Evolutionary conservation across 345 rosid species (phyloP).

Genomic region (Corymbia maculata): DNA sequence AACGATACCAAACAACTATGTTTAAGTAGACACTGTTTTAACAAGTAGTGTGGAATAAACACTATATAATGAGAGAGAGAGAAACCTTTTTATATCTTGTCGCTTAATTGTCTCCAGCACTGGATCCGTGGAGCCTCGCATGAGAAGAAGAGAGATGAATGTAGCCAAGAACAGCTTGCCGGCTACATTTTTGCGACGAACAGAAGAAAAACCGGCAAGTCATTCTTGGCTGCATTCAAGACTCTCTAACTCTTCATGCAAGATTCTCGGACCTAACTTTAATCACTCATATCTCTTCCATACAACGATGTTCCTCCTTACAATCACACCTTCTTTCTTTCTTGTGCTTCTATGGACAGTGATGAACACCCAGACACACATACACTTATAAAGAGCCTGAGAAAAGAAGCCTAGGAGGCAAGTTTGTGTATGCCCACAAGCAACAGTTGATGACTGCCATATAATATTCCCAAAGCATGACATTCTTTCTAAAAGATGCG

Average conservation of each 20-base stretch:
- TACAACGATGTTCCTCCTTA: neutral
- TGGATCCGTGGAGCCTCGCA: neutral
- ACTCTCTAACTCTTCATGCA: slow-evolving; percentile 18
- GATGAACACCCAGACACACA: neutral
- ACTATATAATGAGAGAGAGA: neutral
- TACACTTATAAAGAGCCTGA: neutral
- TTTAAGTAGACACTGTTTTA: neutral
- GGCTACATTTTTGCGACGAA: neutral
- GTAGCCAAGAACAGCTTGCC: slow-evolving; percentile 54
- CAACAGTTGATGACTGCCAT: neutral
- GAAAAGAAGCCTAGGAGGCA: neutral
- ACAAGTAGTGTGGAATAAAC: neutral
- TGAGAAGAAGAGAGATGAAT: slow-evolving; percentile 38
- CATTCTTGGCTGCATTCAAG: slow-evolving; percentile 50
- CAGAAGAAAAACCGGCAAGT: slow-evolving; percentile 24
- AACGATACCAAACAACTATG: neutral
- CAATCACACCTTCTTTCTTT: neutral
- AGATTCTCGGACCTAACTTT: neutral
- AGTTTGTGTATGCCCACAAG: neutral
- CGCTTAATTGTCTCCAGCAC: neutral
- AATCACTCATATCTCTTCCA: neutral
- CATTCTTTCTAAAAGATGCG: no score
- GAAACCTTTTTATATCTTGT: neutral
- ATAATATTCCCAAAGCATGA: neutral
- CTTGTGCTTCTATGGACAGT: no score